Conservation (phyloP, 768 basidiomycete species). For the Psilocybe cyanescens region DNA sequence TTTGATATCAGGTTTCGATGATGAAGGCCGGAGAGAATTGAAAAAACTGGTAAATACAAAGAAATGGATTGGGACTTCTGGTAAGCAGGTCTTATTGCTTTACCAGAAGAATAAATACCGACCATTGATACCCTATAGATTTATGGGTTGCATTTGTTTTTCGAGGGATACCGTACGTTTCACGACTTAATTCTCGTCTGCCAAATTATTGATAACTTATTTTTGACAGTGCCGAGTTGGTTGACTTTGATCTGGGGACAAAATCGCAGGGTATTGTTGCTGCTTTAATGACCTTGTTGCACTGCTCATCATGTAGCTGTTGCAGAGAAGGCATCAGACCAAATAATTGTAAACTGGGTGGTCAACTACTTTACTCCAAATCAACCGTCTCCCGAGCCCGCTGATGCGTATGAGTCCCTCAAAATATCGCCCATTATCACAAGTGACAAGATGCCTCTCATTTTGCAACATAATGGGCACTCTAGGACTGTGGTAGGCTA, state of each 20-base stretch:
- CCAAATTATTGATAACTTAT: background rate
- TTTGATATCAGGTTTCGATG: constrained; percentile 63
- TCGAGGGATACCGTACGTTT: constrained; percentile 80
- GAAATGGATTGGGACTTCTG: constrained; percentile 85
- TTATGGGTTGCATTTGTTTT: constrained; percentile 78
- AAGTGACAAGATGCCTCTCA: constrained; percentile 76
- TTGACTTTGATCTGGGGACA: constrained; percentile 63
- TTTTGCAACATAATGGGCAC: constrained; percentile 84
- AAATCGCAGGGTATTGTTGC: constrained; percentile 43
- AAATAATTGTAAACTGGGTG: constrained; percentile 69
- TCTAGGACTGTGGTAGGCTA: constrained; percentile 89
- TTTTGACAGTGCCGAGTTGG: constrained; percentile 54
- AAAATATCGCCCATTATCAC: constrained; percentile 54
- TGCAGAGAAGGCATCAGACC: constrained; percentile 39
- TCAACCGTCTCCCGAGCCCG: constrained; percentile 22
- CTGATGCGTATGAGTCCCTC: constrained; percentile 56
- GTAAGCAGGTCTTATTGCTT: constrained; percentile 36
- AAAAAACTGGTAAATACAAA: constrained; percentile 56
- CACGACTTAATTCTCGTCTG: background rate
- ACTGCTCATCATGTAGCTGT: constrained; percentile 4
- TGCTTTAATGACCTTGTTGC: background rate
- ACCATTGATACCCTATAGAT: constrained; percentile 42
- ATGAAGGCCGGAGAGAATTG: constrained; percentile 65
- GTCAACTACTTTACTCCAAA: constrained; percentile 66
- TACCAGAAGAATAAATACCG: background rate